Evolutionary conservation across 768 basidiomycete species (phyloP).

Genomic region (Naganishia friedmannii): DNA sequence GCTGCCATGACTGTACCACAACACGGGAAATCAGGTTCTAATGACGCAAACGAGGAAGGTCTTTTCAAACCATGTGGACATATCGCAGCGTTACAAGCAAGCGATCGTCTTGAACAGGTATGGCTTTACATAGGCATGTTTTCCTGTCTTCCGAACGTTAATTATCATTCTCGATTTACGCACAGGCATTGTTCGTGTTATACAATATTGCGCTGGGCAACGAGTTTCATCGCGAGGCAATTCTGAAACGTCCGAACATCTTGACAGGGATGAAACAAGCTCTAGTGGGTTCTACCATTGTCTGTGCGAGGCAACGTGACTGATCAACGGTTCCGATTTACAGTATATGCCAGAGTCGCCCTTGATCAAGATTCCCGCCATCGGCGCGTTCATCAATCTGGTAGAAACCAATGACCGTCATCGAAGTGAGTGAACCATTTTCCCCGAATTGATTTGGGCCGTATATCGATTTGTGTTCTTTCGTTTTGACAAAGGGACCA

Average conservation of each 20-base stretch:
- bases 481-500: slow-evolving; percentile 9
- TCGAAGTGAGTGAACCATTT: slow-evolving; percentile 17
- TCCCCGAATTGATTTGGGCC: too few relatives aligned
- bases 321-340: background rate
- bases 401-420: slow-evolving; percentile 33
- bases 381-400: slow-evolving; percentile 29
- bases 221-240: slow-evolving; percentile 27
- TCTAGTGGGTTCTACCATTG: background rate
- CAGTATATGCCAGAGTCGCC: slow-evolving; percentile 28
- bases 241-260: slow-evolving; percentile 22
- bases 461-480: background rate
- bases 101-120: slow-evolving; percentile 31
- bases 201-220: slow-evolving; percentile 32
- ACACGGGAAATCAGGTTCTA: background rate
- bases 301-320: background rate
- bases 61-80: background rate
- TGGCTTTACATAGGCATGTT: background rate
- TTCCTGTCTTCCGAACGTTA: background rate
- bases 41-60: background rate
- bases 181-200: slow-evolving; percentile 27
- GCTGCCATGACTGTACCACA: background rate
- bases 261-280: slow-evolving; percentile 30
- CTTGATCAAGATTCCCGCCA: slow-evolving; percentile 30
- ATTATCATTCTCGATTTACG: background rate
- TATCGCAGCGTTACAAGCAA: background rate